Evolutionary conservation across 441 rosid species (phyloP).

Genomic region (Macaranga tanarius): DNA sequence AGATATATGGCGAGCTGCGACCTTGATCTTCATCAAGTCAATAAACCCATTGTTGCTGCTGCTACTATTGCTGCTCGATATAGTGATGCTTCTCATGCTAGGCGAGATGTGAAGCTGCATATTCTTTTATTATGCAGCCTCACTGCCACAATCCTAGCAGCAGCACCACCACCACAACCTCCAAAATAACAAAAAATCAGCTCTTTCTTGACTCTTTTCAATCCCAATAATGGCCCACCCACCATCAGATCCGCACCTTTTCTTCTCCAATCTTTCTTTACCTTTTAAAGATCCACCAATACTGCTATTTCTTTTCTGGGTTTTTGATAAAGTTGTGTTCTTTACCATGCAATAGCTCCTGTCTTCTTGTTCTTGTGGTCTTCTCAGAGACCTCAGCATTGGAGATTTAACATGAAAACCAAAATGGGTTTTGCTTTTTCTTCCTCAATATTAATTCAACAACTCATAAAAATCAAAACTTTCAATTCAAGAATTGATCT

Average conservation of each 20-base stretch:
- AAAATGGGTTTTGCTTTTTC: slow-evolving; percentile 18
- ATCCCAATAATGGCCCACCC: slow-evolving; percentile 34
- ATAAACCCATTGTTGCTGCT: slow-evolving; percentile 76
- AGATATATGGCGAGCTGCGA: slow-evolving; percentile 99
- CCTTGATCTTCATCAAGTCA: slow-evolving; percentile 99
- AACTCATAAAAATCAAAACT: slow-evolving; percentile 6
- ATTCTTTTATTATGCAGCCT: slow-evolving; percentile 69
- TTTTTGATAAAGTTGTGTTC: slow-evolving; percentile 11
- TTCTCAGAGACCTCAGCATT: slow-evolving; percentile 76
- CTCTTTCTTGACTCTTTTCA: slow-evolving; percentile 11
- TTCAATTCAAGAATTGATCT: slow-evolving; percentile 29
- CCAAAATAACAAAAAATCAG: slow-evolving; percentile 14
- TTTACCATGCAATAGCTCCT: slow-evolving; percentile 6
- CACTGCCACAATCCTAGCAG: slow-evolving; percentile 34
- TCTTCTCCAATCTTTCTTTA: slow-evolving; percentile 22
- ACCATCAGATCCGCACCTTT: slow-evolving; percentile 70
- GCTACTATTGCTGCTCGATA: slow-evolving; percentile 54
- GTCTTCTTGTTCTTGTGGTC: slow-evolving; percentile 37
- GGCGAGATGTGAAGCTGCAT: slow-evolving; percentile 99
- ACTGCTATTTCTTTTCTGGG: slow-evolving; percentile 20
- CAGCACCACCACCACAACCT: slow-evolving; percentile 27
- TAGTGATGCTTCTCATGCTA: slow-evolving; percentile 99
- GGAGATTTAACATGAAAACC: slow-evolving; percentile 31
- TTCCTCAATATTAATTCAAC: not conserved
- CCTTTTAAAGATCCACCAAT: slow-evolving; percentile 28